These are phyloP conservation scores for Chlorella sp. DNA, from an alignment of 139 green algal species.

Conservation along the genomic window DNA sequence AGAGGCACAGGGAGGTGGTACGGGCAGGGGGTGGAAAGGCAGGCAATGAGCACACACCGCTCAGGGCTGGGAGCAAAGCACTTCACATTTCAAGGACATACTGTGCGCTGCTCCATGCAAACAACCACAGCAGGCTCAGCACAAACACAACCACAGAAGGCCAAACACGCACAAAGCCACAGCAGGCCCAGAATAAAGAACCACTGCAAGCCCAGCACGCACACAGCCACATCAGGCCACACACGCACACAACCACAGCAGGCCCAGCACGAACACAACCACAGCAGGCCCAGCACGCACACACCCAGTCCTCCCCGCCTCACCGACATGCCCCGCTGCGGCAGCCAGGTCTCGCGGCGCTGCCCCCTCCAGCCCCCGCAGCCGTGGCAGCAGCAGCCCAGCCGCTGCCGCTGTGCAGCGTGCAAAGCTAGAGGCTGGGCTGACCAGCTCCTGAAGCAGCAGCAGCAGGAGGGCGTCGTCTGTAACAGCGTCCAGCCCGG, in stretches of 20 bases:
- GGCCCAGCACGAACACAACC: too few relatives aligned
- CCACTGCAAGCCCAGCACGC: too few relatives aligned
- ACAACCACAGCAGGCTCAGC: too few relatives aligned
- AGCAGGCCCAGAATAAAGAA: too few relatives aligned
- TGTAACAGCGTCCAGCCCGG: background rate
- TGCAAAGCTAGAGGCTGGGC: constrained; percentile 5
- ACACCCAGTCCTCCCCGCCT: background rate
- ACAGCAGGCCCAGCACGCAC: background rate
- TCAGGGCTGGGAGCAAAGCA: too few relatives aligned
- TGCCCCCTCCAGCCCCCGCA: background rate
- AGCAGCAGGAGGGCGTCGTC: constrained; percentile 23
- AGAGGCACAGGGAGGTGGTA: background rate
- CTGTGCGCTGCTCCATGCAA: too few relatives aligned
- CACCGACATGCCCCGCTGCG: background rate
- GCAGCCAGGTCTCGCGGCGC: constrained; percentile 16
- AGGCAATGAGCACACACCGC: too few relatives aligned
- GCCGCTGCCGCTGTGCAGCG: background rate
- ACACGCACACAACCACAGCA: too few relatives aligned
- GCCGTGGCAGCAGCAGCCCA: constrained; percentile 22
- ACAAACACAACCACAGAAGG: background rate
- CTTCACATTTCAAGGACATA: too few relatives aligned
- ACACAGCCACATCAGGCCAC: too few relatives aligned
- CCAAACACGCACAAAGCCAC: background rate
- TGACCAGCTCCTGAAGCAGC: background rate
- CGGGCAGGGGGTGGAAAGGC: too few relatives aligned